Base-by-base conservation (phyloP, 23 red algal species). In the Cyanidium caldarium region DNA sequence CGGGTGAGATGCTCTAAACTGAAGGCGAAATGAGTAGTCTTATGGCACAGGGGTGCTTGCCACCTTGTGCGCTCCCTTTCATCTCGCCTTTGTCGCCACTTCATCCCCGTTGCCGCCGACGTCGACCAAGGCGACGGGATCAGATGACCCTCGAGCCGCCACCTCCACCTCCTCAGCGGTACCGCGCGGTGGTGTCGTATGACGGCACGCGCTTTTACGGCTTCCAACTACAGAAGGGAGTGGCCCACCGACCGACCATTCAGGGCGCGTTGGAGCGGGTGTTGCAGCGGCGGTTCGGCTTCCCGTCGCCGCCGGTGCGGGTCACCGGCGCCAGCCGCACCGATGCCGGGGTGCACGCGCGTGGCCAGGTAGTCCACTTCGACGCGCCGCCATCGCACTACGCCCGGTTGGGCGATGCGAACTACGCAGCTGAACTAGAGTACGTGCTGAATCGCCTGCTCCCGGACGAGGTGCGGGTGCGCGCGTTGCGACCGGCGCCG, bases 281-380 rank as follows among this genome's bases (percentile, higher is more conserved):
- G 17, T 35, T 98, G 16, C 42, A 76, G 41, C 65, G 76, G 0
- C 68, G 72, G 39, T 29, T 88, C 0, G 65, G 77, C n/a, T 7
- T 16, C 31, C 31, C 7, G 7, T 28, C 10, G 10, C 19, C 37
- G 29, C 23, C 58, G n/a, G 37, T 82, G 1, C 83, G 78, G 2
- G 83, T 98, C 12, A 78, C 88, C 3, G 92, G 84, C 19, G 92
- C 92, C 16, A 70, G 77, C 30, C 68, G 92, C 46, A 98, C 92
- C 35, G 92, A 98, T 37, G 58, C 79, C 41, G 92, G 92, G 0
- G 92, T 98, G 14, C 92, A 98, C 40, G 82, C 92, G 57, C 29
- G 80, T 15, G 92, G 84, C 20, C 92, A 98, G 67, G 79, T 83
- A 17, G 30, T 77, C 19, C 92, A 98, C 72, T 88, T 88, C 58